Evolutionary conservation across 2,329 filamentous ascomycete species (phyloP).

Genomic region (Madurella fahalii): DNA sequence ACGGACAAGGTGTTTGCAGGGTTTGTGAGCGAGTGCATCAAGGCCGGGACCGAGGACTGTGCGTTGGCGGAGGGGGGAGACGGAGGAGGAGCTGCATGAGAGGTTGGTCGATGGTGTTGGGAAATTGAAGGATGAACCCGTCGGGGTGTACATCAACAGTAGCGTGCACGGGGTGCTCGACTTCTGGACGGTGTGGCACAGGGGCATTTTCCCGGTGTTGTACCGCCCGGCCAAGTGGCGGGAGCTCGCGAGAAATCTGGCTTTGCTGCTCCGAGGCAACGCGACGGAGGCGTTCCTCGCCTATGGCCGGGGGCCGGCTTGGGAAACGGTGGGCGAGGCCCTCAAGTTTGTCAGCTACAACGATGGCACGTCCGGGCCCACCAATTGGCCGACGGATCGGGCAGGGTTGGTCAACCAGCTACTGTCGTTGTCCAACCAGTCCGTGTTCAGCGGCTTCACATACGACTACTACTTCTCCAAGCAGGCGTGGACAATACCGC

Average conservation of each 20-base stretch:
- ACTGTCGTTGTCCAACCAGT: slow-evolving; percentile 31
- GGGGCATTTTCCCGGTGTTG: slow-evolving; percentile 37
- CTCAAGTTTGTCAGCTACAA: slow-evolving; percentile 30
- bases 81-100: slow-evolving; percentile 33
- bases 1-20: slow-evolving; percentile 39
- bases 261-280: slow-evolving; percentile 37
- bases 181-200: slow-evolving; percentile 33
- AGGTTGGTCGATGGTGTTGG: slow-evolving; percentile 33
- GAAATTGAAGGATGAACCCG: slow-evolving; percentile 36
- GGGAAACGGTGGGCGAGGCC: slow-evolving; percentile 27
- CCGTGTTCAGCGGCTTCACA: slow-evolving; percentile 29
- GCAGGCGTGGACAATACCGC: slow-evolving; percentile 30
- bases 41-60: slow-evolving; percentile 43
- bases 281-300: slow-evolving; percentile 35
- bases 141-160: slow-evolving; percentile 41
- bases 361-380: slow-evolving; percentile 30
- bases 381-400: slow-evolving; percentile 34
- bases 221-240: slow-evolving; percentile 38
- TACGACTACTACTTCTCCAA: slow-evolving; percentile 28
- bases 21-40: slow-evolving; percentile 45
- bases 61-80: slow-evolving; percentile 35
- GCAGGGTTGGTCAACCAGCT: slow-evolving; percentile 34
- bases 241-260: slow-evolving; percentile 33
- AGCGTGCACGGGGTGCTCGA: slow-evolving; percentile 38
- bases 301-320: slow-evolving; percentile 28